These are phyloP conservation scores for Colletotrichum magnum DNA, from an alignment of 2,329 filamentous ascomycete species.

Conservation along the genomic window DNA sequence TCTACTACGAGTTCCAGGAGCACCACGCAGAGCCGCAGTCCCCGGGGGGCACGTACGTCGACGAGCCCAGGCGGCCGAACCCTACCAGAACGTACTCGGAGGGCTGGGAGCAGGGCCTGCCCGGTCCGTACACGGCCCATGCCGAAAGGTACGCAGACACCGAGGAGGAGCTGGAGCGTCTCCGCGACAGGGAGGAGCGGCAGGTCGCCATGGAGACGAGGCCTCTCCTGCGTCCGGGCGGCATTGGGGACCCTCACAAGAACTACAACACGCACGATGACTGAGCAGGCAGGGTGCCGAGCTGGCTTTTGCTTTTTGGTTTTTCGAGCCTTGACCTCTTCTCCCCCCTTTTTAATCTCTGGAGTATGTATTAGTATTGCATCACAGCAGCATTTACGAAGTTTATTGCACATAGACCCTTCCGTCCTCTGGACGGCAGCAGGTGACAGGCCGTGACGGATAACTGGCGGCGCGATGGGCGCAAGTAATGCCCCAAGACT, in stretches of 20 bases:
- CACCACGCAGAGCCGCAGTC: slow-evolving; percentile 49
- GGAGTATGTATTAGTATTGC: slow-evolving; percentile 8
- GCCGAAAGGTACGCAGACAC: slow-evolving; percentile 67
- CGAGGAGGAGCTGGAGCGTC: slow-evolving; percentile 65
- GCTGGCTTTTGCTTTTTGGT: neutral
- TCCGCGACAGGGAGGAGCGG: slow-evolving; percentile 65
- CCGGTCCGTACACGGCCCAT: slow-evolving; percentile 66
- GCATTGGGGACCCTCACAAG: slow-evolving; percentile 62
- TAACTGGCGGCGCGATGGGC: neutral
- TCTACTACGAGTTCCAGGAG: slow-evolving; percentile 77
- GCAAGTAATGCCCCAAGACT: neutral
- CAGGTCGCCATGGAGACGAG: slow-evolving; percentile 66
- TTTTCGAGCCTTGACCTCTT: neutral
- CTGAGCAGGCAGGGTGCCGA: slow-evolving; percentile 4
- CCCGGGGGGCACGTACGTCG: slow-evolving; percentile 8
- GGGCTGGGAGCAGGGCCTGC: slow-evolving; percentile 65
- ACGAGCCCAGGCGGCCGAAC: slow-evolving; percentile 50
- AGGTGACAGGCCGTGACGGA: slow-evolving; percentile 3
- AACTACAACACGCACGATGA: slow-evolving; percentile 52
- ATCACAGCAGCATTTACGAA: slow-evolving; percentile 6
- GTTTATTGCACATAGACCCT: slow-evolving; percentile 7
- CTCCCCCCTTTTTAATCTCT: too few species aligned
- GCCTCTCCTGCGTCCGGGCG: slow-evolving; percentile 64
- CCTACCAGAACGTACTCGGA: slow-evolving; percentile 63
- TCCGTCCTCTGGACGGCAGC: neutral